Percentiles rank a stretch among this genome's conserved stretches.
Evolutionary conservation across 2,329 filamentous ascomycete genomes (phyloP).

Genomic region (Ceratocystis huliohia): DNA sequence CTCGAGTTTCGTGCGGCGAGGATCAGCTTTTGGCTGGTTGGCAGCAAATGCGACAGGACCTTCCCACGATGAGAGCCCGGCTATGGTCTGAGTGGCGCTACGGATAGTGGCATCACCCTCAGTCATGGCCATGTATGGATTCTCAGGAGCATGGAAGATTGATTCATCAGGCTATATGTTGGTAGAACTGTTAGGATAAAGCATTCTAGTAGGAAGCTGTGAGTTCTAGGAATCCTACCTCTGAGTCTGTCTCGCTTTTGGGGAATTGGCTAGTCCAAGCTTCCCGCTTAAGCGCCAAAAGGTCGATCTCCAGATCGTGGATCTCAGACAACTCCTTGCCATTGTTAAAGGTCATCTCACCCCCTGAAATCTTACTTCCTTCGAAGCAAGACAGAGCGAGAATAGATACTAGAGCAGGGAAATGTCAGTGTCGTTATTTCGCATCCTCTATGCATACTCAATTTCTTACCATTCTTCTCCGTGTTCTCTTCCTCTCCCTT

Average conservation of each 20-base stretch:
- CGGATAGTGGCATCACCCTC: conserved; percentile 9
- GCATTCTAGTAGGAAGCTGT: neutral
- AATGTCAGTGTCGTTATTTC: neutral
- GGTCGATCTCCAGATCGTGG: neutral
- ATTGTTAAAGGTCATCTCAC: neutral
- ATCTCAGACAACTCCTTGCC: neutral
- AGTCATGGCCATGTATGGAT: conserved; percentile 1
- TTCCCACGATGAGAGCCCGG: conserved; percentile 4
- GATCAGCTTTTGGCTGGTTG: conserved; percentile 3
- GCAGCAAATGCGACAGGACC: neutral
- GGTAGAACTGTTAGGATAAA: neutral
- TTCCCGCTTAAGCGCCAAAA: neutral
- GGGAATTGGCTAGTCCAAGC: neutral
- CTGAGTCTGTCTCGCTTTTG: neutral
- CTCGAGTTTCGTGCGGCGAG: conserved; percentile 9
- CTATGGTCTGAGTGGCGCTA: neutral
- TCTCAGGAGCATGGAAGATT: neutral
- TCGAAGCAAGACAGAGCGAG: neutral
- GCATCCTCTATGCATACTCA: no score
- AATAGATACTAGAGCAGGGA: neutral
- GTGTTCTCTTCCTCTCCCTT: neutral
- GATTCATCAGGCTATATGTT: neutral
- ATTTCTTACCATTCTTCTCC: neutral
- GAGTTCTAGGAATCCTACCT: neutral
- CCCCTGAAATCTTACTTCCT: neutral